Percentiles rank a stretch among this genome's conserved stretches.
Evolutionary conservation across 148 eudicot species (phyloP).

Genomic region (Camellia granthamiana): DNA sequence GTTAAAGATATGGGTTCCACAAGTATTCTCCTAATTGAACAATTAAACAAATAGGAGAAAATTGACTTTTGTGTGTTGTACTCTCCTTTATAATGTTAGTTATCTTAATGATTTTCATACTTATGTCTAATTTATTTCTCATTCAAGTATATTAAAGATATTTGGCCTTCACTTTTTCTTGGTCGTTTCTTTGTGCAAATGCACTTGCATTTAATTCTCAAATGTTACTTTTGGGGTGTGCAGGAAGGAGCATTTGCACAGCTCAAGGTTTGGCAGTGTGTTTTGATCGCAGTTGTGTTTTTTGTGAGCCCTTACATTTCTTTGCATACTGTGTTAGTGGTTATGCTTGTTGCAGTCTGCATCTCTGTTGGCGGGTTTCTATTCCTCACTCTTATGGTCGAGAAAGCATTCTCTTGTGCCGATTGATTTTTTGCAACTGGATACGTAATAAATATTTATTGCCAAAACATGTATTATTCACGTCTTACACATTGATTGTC

Average conservation of each 20-base stretch:
- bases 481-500: neutral
- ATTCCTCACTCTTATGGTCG: conserved; percentile 56
- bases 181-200: neutral
- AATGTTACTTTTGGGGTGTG: neutral
- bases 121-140: no score
- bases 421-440: neutral
- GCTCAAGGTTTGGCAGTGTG: conserved; percentile 93
- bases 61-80: no score
- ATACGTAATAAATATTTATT: neutral
- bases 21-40: no score
- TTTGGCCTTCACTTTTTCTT: neutral
- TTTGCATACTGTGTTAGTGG: conserved; percentile 54
- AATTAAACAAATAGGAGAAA: no score
- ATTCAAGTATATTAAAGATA: neutral
- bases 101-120: no score
- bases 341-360: conserved; percentile 57
- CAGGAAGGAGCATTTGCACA: conserved; percentile 98
- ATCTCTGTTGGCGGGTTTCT: conserved; percentile 51
- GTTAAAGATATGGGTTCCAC: no score
- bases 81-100: no score
- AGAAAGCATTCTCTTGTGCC: conserved; percentile 45
- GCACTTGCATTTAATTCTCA: neutral
- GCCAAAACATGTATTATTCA: neutral
- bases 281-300: conserved; percentile 72
- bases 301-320: conserved; percentile 68